These are phyloP conservation scores for Agroathelia rolfsii DNA, from an alignment of 1,284 basidiomycete genomes.

Conservation along the genomic window DNA sequence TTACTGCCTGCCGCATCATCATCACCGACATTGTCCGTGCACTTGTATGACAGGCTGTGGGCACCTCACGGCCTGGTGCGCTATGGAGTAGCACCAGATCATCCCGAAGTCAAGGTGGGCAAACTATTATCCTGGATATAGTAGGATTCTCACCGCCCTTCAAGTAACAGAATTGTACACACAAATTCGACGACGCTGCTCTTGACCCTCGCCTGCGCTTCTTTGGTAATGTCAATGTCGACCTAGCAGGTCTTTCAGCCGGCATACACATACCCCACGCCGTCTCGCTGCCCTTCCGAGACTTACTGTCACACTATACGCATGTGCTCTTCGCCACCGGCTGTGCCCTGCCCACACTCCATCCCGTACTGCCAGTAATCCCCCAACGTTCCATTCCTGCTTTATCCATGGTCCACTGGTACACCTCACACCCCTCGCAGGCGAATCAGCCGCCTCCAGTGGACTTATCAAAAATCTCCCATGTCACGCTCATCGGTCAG, in stretches of 20 bases:
- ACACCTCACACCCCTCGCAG: conserved; percentile 81
- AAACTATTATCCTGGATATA: background rate
- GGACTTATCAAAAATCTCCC: conserved; percentile 48
- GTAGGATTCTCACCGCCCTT: background rate
- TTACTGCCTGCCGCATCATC: conserved; percentile 37
- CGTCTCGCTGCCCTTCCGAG: conserved; percentile 43
- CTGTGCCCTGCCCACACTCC: conserved; percentile 53
- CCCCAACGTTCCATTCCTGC: conserved; percentile 66
- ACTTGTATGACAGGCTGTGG: conserved; percentile 91
- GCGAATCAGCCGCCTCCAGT: conserved; percentile 49
- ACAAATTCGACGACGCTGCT: conserved; percentile 84
- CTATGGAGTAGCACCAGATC: conserved; percentile 97
- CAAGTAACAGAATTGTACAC: conserved; percentile 76
- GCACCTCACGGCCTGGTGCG: conserved; percentile 91
- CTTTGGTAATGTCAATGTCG: conserved; percentile 88
- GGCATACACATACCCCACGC: conserved; percentile 41
- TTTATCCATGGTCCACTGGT: conserved; percentile 91
- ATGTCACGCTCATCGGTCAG: conserved; percentile 86
- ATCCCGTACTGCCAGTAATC: conserved; percentile 42
- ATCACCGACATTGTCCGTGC: conserved; percentile 47
- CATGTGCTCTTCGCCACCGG: conserved; percentile 80
- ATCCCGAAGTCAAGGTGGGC: conserved; percentile 93
- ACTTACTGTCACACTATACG: conserved; percentile 62
- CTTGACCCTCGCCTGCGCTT: conserved; percentile 72
- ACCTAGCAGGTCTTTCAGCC: conserved; percentile 24